Evolutionary conservation across 2,329 filamentous ascomycete genomes (phyloP), one percentile per base, ranked within the genome.

Genomic region (Ophiostoma tasmaniense): DNA sequence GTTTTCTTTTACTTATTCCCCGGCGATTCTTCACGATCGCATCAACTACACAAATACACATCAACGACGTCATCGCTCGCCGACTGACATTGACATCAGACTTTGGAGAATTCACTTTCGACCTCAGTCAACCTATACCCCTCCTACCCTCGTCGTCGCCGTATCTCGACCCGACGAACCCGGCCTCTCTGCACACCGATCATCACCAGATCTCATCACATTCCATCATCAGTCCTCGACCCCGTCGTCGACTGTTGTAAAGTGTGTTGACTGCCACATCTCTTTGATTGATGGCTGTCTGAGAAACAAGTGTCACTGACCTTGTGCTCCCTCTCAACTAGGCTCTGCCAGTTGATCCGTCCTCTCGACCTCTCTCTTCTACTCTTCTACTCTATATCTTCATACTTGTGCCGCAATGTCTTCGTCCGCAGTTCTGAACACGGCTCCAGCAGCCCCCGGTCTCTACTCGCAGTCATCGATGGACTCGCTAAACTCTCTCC

Each of bases 401-500:
- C 33, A 45, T 20, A 30, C 55, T 61, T 14, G 30, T 30, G 14
- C 30, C 33, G 70, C 45, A 52, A 72, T 73, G 72, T 67, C 71
- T 66, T 72, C 72, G 6, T 70, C 71, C 62, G 68, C 67, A 20
- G 66, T 69, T 55, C 64, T 71, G 68, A 71, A 70, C 67, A n/a
- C 66, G 13, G 68, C 70, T 22, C 37, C 70, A 66, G 67, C 72
- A 62, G 71, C 70, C 64, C 70, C 68, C 37, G 68, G 69, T 66
- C 68, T 71, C 69, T 73, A 72, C 71, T 69, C 72, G 64, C 72
- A 71, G 71, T 67, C 70, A 62, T 73, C 72, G 72, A 96, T 97
- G 92, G 92, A 96, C 80, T 87, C 89, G 77, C 90, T 97, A 76
- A 93, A 92, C 77, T 95, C 94, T 74, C 95, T 98, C 78, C 95